Evolutionary conservation across 2,329 filamentous ascomycete genomes (phyloP), one percentile per base, ranked within the genome.

Genomic region (Pseudogymnoascus sp.): DNA sequence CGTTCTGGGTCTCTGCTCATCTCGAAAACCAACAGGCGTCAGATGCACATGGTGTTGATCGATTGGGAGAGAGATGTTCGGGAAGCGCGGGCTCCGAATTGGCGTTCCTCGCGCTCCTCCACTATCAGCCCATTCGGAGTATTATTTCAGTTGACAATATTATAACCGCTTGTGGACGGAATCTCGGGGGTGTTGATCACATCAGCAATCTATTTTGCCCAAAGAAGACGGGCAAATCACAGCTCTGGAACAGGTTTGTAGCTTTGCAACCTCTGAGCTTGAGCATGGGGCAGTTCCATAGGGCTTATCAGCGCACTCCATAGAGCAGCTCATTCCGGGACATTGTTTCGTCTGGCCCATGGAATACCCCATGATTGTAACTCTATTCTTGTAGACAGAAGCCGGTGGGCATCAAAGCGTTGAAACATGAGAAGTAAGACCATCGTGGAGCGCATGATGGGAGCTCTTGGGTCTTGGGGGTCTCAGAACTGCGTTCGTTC

Each of bases 371-470:
- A 56, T 56, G 50, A 36, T 23, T 44, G 40, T 36, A 56, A 56
- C 50, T 56, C 50, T 56, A 56, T 56, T 56, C n/a, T 56, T 56
- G 50, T 56, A 36, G 28, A 56, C 25, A 56, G 10, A 12, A 12
- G n/a, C 50, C 50, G 28, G 50, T 34, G 5, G 50, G 16, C 50
- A 56, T 56, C 50, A 56, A 56, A 36, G 50, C 50, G 50, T 56
- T 56, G 50, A 56, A 56, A 56, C 50, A 56, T 56, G 50, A 56
- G 28, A 34, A 36, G 50, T 56, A 56, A 56, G 50, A 56, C 50
- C 50, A 56, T 56, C 50, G 50, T 56, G 50, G 50, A 34, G 28
- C 50, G 50, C 50, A 56, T 56, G 50, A 56, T 4, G 50, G 50
- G 50, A 34, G n/a, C n/a, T 31, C 25, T 50, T 40, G 38, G 21